Percentiles rank a stretch among this genome's conserved stretches.
Evolutionary conservation across 2,329 filamentous ascomycete genomes (phyloP).

Genomic region (Scopulariopsis brevicaulis): DNA sequence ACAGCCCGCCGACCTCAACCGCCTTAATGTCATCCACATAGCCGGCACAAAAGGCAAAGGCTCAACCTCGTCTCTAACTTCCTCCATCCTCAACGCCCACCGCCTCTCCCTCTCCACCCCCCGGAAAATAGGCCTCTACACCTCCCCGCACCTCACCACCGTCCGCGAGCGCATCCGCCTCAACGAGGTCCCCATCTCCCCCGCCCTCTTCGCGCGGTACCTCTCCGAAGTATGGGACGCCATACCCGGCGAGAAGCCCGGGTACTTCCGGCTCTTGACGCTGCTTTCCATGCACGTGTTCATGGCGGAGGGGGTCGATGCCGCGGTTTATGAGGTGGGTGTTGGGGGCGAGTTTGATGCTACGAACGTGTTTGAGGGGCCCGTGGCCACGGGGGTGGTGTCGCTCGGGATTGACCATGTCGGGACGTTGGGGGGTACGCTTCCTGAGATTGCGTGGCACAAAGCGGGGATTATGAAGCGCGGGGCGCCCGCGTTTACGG

Average conservation of each 20-base stretch:
- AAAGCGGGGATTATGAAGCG: slow-evolving; percentile 61
- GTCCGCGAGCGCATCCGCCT: slow-evolving; percentile 58
- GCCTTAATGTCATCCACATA: slow-evolving; percentile 58
- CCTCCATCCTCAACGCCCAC: slow-evolving; percentile 48
- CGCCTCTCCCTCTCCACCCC: slow-evolving; percentile 20
- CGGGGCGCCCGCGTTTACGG: slow-evolving; percentile 44
- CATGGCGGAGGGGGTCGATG: slow-evolving; percentile 48
- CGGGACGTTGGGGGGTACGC: slow-evolving; percentile 46
- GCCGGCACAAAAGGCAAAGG: slow-evolving; percentile 72
- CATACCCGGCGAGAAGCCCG: slow-evolving; percentile 34
- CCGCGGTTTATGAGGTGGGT: slow-evolving; percentile 54
- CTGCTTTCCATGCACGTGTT: slow-evolving; percentile 59
- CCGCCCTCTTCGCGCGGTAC: slow-evolving; percentile 48
- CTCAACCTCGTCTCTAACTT: slow-evolving; percentile 57
- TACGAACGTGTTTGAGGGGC: slow-evolving; percentile 52
- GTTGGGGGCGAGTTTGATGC: slow-evolving; percentile 59
- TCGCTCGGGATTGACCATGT: slow-evolving; percentile 62
- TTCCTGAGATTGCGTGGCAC: slow-evolving; percentile 62
- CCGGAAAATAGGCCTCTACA: slow-evolving; percentile 50
- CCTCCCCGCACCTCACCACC: slow-evolving; percentile 55
- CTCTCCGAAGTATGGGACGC: slow-evolving; percentile 59
- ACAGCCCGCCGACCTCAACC: slow-evolving; percentile 36
- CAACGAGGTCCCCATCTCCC: slow-evolving; percentile 44
- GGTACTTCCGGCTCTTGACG: slow-evolving; percentile 51
- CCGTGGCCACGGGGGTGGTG: slow-evolving; percentile 48